Percentiles rank a stretch among this genome's conserved stretches.
These are phyloP conservation scores for Biscogniauxia sp. DNA, from an alignment of 2,329 filamentous ascomycete species.

Conservation along the genomic window DNA sequence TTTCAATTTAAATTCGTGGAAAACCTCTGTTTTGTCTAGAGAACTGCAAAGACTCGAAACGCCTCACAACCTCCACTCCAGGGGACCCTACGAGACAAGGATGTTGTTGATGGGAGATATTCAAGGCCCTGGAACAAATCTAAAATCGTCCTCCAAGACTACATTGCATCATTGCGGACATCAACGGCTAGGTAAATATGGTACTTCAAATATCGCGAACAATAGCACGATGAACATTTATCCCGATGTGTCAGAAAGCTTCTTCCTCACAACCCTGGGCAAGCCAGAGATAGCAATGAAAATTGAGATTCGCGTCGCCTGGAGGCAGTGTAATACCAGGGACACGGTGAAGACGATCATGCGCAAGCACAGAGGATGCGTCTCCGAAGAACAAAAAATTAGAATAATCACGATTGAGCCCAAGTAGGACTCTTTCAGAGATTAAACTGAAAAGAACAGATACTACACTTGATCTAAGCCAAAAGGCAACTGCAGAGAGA, in stretches of 20 bases:
- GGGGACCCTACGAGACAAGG: too few species aligned
- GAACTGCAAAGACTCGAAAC: too few species aligned
- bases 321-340: slow-evolving; percentile 70
- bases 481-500: neutral
- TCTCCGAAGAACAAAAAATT: slow-evolving; percentile 60
- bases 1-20: too few species aligned
- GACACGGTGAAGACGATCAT: slow-evolving; percentile 63
- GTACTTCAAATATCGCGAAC: too few species aligned
- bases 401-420: slow-evolving; percentile 82
- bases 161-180: too few species aligned
- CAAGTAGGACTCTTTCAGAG: neutral
- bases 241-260: neutral
- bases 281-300: slow-evolving; percentile 56
- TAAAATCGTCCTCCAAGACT: too few species aligned
- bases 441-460: neutral
- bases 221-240: too few species aligned
- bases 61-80: too few species aligned
- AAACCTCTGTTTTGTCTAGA: too few species aligned
- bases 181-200: too few species aligned
- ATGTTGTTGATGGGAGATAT: too few species aligned
- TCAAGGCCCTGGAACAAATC: too few species aligned
- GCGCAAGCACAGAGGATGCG: slow-evolving; percentile 67
- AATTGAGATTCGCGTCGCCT: slow-evolving; percentile 63
- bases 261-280: slow-evolving; percentile 54
- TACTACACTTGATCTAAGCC: slow-evolving; percentile 66